These are phyloP conservation scores for Candida nonsorbophila DNA, from an alignment of 805 yeast species.

Conservation along the genomic window DNA sequence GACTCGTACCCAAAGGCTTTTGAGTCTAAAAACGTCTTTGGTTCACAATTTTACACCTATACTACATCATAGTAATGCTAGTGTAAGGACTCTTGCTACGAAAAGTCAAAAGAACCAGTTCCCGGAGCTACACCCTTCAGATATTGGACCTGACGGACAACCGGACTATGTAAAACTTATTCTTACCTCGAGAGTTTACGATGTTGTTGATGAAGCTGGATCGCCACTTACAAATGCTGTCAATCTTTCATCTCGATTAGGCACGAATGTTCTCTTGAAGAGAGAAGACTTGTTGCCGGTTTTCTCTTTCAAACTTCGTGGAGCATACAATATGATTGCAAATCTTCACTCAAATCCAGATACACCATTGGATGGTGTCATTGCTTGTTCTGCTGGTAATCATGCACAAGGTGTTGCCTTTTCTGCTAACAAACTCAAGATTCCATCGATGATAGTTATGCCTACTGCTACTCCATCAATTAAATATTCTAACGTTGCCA, in stretches of 20 bases:
- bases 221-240: slow-evolving; percentile 79
- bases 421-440: slow-evolving; percentile 77
- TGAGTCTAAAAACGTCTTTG: background rate
- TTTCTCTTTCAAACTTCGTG: slow-evolving; percentile 92
- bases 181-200: slow-evolving; percentile 89
- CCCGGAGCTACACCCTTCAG: slow-evolving; percentile 46
- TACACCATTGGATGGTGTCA: slow-evolving; percentile 74
- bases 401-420: slow-evolving; percentile 99
- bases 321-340: slow-evolving; percentile 97
- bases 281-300: slow-evolving; percentile 94
- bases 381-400: slow-evolving; percentile 98
- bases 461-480: slow-evolving; percentile 96
- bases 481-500: slow-evolving; percentile 83
- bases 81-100: too few species aligned
- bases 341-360: slow-evolving; percentile 58
- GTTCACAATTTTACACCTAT: background rate
- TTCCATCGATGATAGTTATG: slow-evolving; percentile 97
- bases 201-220: slow-evolving; percentile 73
- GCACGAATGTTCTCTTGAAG: slow-evolving; percentile 71
- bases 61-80: background rate
- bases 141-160: slow-evolving; percentile 51
- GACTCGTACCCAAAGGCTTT: background rate
- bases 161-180: slow-evolving; percentile 95
- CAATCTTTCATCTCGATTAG: slow-evolving; percentile 67
- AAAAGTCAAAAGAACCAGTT: slow-evolving; percentile 22